phyloP scores from a whole-genome alignment of 768 basidiomycete species.

The Pulveroboletus sp. region DNA sequence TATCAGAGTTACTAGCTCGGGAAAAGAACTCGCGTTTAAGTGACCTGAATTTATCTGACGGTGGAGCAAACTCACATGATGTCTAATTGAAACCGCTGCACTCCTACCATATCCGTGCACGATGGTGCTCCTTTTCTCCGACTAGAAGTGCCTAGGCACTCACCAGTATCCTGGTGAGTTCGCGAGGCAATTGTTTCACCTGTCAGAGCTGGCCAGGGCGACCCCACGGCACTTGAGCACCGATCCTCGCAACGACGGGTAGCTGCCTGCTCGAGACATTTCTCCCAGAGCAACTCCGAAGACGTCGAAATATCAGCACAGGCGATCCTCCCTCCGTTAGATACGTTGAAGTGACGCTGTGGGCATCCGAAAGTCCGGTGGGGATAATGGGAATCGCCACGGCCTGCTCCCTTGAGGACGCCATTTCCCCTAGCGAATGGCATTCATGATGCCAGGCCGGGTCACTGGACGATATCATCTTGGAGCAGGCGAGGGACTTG shows the following conservation, averaged over 20 bases:
- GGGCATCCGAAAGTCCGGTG: no score
- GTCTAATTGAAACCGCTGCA: not conserved
- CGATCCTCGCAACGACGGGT: no score
- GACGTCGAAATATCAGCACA: not conserved
- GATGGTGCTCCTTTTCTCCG: not conserved
- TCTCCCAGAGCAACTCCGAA: no score
- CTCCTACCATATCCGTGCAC: not conserved
- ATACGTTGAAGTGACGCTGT: no score
- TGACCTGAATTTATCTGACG: not conserved
- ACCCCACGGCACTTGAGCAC: no score
- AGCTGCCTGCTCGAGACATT: not conserved
- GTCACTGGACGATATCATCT: not conserved
- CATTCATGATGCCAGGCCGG: not conserved
- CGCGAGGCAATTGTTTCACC: not conserved
- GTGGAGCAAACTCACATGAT: not conserved
- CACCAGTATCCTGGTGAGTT: not conserved
- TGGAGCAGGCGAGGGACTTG: not conserved
- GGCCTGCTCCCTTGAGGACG: not conserved
- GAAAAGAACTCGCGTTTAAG: not conserved
- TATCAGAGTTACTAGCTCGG: not conserved
- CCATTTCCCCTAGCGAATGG: not conserved
- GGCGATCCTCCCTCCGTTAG: no score
- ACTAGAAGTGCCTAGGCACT: not conserved
- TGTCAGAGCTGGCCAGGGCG: not conserved
- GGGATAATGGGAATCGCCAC: no score